These are phyloP conservation scores for Leccinum broughii DNA, from an alignment of 768 basidiomycete species.

Conservation along the genomic window DNA sequence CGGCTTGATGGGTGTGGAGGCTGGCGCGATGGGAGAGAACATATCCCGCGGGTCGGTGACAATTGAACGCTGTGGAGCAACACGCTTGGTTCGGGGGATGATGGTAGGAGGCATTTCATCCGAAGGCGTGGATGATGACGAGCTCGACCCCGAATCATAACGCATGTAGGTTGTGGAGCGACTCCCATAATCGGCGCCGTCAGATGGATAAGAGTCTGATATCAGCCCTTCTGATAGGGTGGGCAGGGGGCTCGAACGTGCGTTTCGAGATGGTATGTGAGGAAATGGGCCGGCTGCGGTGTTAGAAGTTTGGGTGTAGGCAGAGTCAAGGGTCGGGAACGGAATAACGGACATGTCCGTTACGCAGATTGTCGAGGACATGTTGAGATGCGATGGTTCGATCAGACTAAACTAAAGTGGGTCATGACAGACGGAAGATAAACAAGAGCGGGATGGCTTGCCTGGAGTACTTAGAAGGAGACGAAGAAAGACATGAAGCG, in stretches of 20 bases:
- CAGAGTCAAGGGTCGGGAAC: slow-evolving; percentile 26
- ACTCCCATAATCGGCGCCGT: slow-evolving; percentile 9
- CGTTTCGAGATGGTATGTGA: slow-evolving; percentile 55
- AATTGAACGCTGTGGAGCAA: slow-evolving; percentile 29
- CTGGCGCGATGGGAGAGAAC: slow-evolving; percentile 44
- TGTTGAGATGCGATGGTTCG: slow-evolving; percentile 5
- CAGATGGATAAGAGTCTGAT: slow-evolving; percentile 9
- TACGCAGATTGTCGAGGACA: slow-evolving; percentile 26
- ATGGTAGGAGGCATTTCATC: slow-evolving; percentile 38
- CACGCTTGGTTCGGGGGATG: slow-evolving; percentile 39
- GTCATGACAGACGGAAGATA: not conserved
- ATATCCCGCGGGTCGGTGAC: slow-evolving; percentile 22
- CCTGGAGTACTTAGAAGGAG: slow-evolving; percentile 19
- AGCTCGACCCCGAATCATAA: slow-evolving; percentile 34
- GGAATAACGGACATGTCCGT: slow-evolving; percentile 29
- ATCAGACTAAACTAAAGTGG: slow-evolving; percentile 3
- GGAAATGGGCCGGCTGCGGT: slow-evolving; percentile 62
- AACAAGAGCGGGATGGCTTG: not conserved
- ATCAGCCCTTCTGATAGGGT: slow-evolving; percentile 18
- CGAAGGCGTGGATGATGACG: slow-evolving; percentile 39
- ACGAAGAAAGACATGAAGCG: slow-evolving; percentile 21
- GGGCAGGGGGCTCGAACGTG: slow-evolving; percentile 11
- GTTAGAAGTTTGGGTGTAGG: slow-evolving; percentile 44
- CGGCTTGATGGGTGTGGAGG: slow-evolving; percentile 36
- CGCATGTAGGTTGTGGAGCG: slow-evolving; percentile 9